Evolutionary conservation across 2,329 filamentous ascomycete genomes (phyloP), one percentile per base, ranked within the genome.

Genomic region (Fusarium sulawesiense): DNA sequence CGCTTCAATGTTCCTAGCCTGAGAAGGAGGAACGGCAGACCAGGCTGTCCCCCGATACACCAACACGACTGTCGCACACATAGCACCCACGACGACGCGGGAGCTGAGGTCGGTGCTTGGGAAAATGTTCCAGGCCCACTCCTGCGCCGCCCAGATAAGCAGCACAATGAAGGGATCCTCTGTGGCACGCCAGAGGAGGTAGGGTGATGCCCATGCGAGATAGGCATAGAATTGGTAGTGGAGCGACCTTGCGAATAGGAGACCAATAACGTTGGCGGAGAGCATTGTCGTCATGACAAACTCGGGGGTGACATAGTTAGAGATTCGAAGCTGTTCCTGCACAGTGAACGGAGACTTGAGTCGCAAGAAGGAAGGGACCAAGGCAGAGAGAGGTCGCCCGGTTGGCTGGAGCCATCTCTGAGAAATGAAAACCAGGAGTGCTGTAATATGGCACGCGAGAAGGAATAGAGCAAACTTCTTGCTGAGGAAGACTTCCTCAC

Each of bases 161-260:
- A 91, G 91, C 72, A 93, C 87, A 32, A 91, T 75, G 13, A 91
- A 76, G 0, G 92, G 91, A 74, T 91, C 89, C 64, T 90, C 82
- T 2, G 91, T 90, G 58, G 90, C 88, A 75, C 89, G 88, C 93
- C 94, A 98, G 55, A 97, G 86, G 68, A 98, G 84, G 78, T 93
- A 97, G 1, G 94, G 94, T 9, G 93, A 93, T 16, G 92, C 88
- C 94, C 94, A 98, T 29, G 92, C 92, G 64, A 97, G 87, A 84
- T 97, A 97, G 47, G 93, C 89, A 80, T 94, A 98, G 84, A 98
- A 98, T 77, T 98, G 94, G 84, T 97, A 98, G 83, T 98, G 94
- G 73, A 98, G 86, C 58, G 92, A 95, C 61, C 94, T 87, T 27
- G 94, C 94, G 77, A 93, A 97, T 48, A 97, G 85, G 81, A 97